phyloP scores from a whole-genome alignment of 139 green algal species.

The Chlamydomonas schloesseri region DNA sequence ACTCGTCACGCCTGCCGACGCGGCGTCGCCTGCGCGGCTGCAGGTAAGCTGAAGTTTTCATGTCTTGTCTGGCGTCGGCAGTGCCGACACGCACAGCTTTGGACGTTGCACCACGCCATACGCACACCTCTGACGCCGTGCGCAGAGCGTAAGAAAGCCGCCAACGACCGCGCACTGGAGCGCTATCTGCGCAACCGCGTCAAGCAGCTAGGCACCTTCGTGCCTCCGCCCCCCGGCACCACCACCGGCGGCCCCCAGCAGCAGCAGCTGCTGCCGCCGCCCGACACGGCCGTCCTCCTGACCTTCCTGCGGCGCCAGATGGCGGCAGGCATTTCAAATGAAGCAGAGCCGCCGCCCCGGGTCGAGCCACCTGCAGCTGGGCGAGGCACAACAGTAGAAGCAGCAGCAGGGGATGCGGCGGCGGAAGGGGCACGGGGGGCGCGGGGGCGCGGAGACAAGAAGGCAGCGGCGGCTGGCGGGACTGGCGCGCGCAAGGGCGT shows the following conservation, averaged over 20 bases:
- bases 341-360: neutral
- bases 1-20: neutral
- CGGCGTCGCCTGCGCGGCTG: neutral
- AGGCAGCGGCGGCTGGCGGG: no score
- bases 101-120: no score
- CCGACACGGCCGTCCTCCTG: constrained; percentile 9
- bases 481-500: no score
- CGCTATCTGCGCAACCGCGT: constrained; percentile 19
- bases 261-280: neutral
- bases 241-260: no score
- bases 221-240: constrained; percentile 10
- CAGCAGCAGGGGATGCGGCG: neutral
- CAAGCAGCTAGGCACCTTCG: neutral
- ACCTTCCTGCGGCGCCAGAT: constrained; percentile 19
- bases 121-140: no score
- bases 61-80: no score
- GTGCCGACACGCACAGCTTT: no score
- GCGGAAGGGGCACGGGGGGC: no score
- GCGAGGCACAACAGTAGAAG: no score
- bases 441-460: no score
- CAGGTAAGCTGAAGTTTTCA: neutral
- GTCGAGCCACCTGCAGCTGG: no score
- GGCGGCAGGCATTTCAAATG: neutral
- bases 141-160: neutral
- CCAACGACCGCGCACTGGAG: neutral